Percentiles rank a stretch among this genome's conserved stretches.
These are phyloP conservation scores for Monilinia laxa DNA, from an alignment of 2,329 filamentous ascomycete species.

Conservation along the genomic window DNA sequence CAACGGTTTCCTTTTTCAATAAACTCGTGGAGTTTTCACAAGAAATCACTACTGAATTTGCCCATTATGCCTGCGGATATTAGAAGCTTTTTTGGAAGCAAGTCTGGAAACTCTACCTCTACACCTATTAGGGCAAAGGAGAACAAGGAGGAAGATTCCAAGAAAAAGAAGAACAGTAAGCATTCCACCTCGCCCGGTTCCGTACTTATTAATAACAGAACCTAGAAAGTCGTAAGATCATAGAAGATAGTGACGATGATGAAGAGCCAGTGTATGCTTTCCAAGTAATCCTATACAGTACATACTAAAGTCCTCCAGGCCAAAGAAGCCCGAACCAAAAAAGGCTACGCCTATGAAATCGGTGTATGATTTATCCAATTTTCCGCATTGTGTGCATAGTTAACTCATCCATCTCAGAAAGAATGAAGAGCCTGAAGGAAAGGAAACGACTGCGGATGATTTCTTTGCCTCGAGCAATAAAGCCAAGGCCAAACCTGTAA, in stretches of 20 bases:
- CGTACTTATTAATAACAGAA: slow-evolving; percentile 23
- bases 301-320: slow-evolving; percentile 36
- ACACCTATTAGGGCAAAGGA: slow-evolving; percentile 49
- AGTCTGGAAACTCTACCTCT: slow-evolving; percentile 50
- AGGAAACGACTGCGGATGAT: slow-evolving; percentile 40
- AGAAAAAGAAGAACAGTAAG: slow-evolving; percentile 40
- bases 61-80: slow-evolving; percentile 81
- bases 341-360: slow-evolving; percentile 60
- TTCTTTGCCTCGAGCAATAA: slow-evolving; percentile 41
- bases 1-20: background rate
- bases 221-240: slow-evolving; percentile 62
- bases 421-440: slow-evolving; percentile 37
- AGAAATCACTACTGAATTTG: background rate
- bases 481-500: slow-evolving; percentile 34
- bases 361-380: slow-evolving; percentile 43
- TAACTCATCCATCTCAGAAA: slow-evolving; percentile 30
- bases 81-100: slow-evolving; percentile 83
- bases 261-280: slow-evolving; percentile 47
- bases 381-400: background rate
- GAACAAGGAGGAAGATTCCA: slow-evolving; percentile 39
- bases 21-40: background rate
- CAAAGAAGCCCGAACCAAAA: slow-evolving; percentile 52
- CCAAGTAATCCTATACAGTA: background rate
- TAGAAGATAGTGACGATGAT: slow-evolving; percentile 81
- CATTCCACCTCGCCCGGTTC: background rate